These are phyloP conservation scores for Leucocoprinus leucothites DNA, from an alignment of 768 basidiomycete genomes.

Conservation along the genomic window DNA sequence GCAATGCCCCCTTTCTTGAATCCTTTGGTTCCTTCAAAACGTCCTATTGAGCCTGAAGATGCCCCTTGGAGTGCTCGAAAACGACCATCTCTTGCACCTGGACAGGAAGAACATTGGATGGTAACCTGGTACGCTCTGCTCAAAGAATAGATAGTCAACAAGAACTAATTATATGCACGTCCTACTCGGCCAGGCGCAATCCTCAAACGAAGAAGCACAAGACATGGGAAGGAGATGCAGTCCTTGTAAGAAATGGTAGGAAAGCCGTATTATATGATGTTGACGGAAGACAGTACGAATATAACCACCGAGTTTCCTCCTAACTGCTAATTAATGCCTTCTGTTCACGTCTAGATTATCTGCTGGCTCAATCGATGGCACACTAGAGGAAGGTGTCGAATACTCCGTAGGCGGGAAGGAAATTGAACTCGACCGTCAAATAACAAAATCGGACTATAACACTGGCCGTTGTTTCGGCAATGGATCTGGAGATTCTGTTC, in stretches of 20 bases:
- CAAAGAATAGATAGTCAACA: background rate
- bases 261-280: slow-evolving; percentile 54
- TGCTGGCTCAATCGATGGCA: slow-evolving; percentile 43
- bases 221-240: slow-evolving; percentile 84
- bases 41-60: slow-evolving; percentile 13
- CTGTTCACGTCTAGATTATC: slow-evolving; percentile 38
- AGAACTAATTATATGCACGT: background rate
- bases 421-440: slow-evolving; percentile 57
- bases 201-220: slow-evolving; percentile 82
- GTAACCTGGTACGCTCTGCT: slow-evolving; percentile 60
- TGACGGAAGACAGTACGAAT: slow-evolving; percentile 62
- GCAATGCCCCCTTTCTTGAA: slow-evolving; percentile 23
- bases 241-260: slow-evolving; percentile 46
- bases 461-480: slow-evolving; percentile 64
- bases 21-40: slow-evolving; percentile 1
- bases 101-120: slow-evolving; percentile 59
- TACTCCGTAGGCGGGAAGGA: slow-evolving; percentile 51
- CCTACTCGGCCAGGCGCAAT: slow-evolving; percentile 44
- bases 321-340: background rate
- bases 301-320: background rate
- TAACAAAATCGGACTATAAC: slow-evolving; percentile 53
- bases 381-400: slow-evolving; percentile 36
- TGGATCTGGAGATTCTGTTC: slow-evolving; percentile 2
- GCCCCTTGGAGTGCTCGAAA: slow-evolving; percentile 27
- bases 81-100: slow-evolving; percentile 23